Evolutionary conservation across 164 flowering plant species (phyloP), one percentile per base, ranked within the genome.

Genomic region (Sedum album): DNA sequence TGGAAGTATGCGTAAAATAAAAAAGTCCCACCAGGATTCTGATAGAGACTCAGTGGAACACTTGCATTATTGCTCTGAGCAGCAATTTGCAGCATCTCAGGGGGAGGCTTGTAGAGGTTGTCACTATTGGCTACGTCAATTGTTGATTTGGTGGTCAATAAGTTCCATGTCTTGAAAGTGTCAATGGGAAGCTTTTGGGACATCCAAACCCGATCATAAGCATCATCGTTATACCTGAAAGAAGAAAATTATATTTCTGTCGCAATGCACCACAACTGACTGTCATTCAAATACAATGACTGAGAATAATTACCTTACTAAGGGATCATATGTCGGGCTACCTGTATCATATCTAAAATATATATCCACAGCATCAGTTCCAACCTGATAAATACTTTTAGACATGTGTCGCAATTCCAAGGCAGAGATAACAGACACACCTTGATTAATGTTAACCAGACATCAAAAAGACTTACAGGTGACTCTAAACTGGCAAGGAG

Each of bases 391-490:
- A 35, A 31, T 38, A 53, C 14, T 49, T 21, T 41, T 39, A 25
- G 51, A n/a, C 25, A 66, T 66, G n/a, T 26, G 53, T 1, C 68
- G 68, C 17, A 66, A 53, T 31, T 66, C 68, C 53, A 66, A 30
- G 28, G 68, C 39, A 11, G 80, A 74, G 1, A 77, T 74, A 49
- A 74, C 72, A 15, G 77, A 76, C 15, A 67, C 68, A 20, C 80
- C 80, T 6, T 1, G 0, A 5, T 66, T 68, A 1, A 51, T 72
- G 25, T 78, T 68, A 2, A 73, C 70, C 1, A 78, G 78, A 66
- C 80, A 78, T 68, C 33, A 68, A 49, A 26, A 5, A 39, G n/a
- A 28, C 25, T 14, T 68, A 30, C n/a, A 41, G 51, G 30, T 68
- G 69, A 48, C 31, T 36, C 51, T 21, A 68, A 53, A 68, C 41